Base-by-base conservation (phyloP, 2,329 filamentous ascomycete genomes). In the Colletotrichum kahawae region DNA sequence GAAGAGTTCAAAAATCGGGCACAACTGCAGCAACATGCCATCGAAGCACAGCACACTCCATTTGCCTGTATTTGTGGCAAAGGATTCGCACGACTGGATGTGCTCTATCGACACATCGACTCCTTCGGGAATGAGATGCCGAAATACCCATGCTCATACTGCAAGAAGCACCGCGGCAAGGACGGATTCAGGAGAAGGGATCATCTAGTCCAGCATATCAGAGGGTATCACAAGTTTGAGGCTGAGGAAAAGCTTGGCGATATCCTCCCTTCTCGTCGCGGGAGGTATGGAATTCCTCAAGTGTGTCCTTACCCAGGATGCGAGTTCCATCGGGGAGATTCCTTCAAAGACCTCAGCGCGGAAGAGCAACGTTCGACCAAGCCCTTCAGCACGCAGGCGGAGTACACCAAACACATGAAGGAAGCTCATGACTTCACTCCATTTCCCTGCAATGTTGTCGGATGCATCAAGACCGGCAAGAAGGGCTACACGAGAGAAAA, bases 141-240 rank as follows among this genome's bases (percentile, higher is more conserved):
- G 2, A 71, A 76, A 10, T 82, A 79, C 51, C 80, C 81, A 7
- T 86, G 84, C 54, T 69, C 56, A 0, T 79, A 80, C 51, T 85
- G 84, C 76, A 83, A 78, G 62, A 79, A 73, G 18, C 78, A 84
- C 64, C 80, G 79, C n/a, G 83, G 82, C 4, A 74, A 76, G 3
- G 67, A 82, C 7, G 82, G 81, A 1, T 86, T 86, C 70, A 80
- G 78, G 31, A 81, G 84, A n/a, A 79, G 76, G 7, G 84, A 86
- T 64, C 84, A 86, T 67, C 77, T 86, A 1, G 74, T 77, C 5
- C 84, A 86, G 33, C 85, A 86, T 70, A 76, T 85, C 21, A 78
- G 77, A 2, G 80, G 81, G 1, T 85, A 84, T 62, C 84, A 86
- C 76, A 80, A 83, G 48, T 80, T 82, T 16, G 79, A 82, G 3